Evolutionary conservation across 345 rosid genomes (phyloP), one percentile per base, ranked within the genome.

Genomic region (Rhizophora mangle): DNA sequence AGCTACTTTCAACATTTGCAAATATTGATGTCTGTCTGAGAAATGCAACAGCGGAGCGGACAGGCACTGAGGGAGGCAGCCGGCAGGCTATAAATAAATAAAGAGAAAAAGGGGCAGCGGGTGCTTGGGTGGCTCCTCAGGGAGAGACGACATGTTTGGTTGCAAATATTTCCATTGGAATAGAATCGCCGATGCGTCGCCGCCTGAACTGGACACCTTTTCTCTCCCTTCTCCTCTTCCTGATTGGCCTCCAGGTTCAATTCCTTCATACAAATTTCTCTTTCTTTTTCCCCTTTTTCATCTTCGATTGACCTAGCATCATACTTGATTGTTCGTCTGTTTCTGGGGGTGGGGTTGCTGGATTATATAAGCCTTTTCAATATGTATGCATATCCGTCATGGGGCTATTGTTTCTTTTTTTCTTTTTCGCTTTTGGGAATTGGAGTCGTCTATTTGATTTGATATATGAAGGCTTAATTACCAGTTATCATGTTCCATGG

Each of bases 211-310:
- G 24, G 79, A 78, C 56, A 37, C 85, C 65, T 90, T 82, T 84
- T 86, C 86, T 46, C 88, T 94, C 55, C 96, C 93, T 7, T 63
- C 88, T 54, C 72, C 91, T 13, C 84, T 85, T 46, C 93, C 97
- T 53, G 72, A 73, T 18, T 91, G 97, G 94, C 93, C 97, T 68
- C 79, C 73, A 61, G 97, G 98, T 93, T 21, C 24, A 11, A 11
- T 43, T 19, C 0, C 26, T 62, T 36, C 46, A 8, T n/a, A 11
- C n/a, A 30, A 26, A 49, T 15, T 37, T 47, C 56, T 46, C 6
- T 49, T 62, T 18, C 19, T 22, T 0, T 4, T 69, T 26, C 19
- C 26, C 43, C 64, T 54, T 10, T 53, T 11, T 20, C 61, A 21
- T 67, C 24, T 65, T 2, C 19, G 5, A 3, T 26, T 51, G 55